These are phyloP conservation scores for Pichia sp. DNA, from an alignment of 1,139 yeast genomes.

Conservation along the genomic window DNA sequence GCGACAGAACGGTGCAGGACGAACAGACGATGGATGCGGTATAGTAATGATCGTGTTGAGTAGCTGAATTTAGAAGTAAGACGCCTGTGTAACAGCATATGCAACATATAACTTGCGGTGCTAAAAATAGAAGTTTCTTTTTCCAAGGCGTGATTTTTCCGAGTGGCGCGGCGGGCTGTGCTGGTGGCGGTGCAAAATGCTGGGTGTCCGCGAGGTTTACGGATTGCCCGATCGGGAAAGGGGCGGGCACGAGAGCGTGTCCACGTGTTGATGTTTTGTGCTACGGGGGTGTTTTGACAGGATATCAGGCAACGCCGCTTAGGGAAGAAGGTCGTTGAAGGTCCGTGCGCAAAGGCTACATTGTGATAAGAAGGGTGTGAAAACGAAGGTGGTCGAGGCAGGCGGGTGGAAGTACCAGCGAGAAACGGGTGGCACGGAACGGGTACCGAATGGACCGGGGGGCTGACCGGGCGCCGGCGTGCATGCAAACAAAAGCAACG, in stretches of 20 bases:
- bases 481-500: neutral
- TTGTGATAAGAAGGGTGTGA: too few relatives aligned
- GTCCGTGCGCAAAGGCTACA: too few relatives aligned
- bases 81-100: neutral
- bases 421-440: too few relatives aligned
- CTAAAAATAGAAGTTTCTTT: neutral
- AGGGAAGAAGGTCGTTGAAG: too few relatives aligned
- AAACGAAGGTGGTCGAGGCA: too few relatives aligned
- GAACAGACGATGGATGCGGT: neutral
- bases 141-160: neutral
- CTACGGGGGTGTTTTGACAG: neutral
- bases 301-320: neutral
- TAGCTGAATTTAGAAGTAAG: too few relatives aligned
- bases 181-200: too few relatives aligned
- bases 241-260: neutral
- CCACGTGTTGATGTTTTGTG: neutral
- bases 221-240: constrained; percentile 2
- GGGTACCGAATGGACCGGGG: too few relatives aligned
- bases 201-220: constrained; percentile 1
- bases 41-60: neutral
- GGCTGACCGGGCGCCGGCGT: neutral
- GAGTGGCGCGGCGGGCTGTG: neutral
- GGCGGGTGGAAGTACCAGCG: too few relatives aligned
- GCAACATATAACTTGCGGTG: neutral
- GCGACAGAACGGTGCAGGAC: neutral